Evolutionary conservation across 805 yeast genomes (phyloP), one percentile per base, ranked within the genome.

Genomic region (Kurtzmaniella fragi): DNA sequence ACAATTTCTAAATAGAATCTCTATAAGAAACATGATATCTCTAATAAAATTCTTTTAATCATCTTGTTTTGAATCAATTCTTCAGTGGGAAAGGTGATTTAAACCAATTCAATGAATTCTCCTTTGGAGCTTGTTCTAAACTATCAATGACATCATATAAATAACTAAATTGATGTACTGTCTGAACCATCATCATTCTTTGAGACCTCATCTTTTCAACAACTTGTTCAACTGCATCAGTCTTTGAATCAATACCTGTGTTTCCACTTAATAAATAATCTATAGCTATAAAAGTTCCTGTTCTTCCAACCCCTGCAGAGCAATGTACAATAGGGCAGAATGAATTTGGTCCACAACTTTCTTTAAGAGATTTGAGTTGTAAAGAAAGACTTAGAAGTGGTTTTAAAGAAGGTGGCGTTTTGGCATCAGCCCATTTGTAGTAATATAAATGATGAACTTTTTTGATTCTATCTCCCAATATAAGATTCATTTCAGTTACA

Each of bases 231-330:
- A 67, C 54, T 3, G 61, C 56, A 39, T 67, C 37, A 11, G 34
- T 12, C 9, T 39, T 34, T 12, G 30, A 30, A 12, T 27, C 35
- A 32, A 10, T 17, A 13, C 6, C 32, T 20, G 23, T 17, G 20
- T 36, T 31, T 10, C 40, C 49, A 44, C 30, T 49, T 49, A 54
- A 36, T 41, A 67, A 42, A 48, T 61, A 64, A 53, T 59, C 71
- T 43, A 58, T 47, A 5, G 67, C 65, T 29, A 62, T 63, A 38
- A 63, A 61, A 0, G 70, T 62, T 2, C 71, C 71, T 1, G 74
- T 65, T 43, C 76, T 50, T 3, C 76, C 76, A 1, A 70, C 75
- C 0, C 76, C 76, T 5, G 76, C 76, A 5, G 75, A 70, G 39
- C 76, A 71, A 45, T 71, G 75, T 11, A 60, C 45, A 12, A 57